phyloP scores from a whole-genome alignment of 2,329 filamentous ascomycete genomes.

The Myriosclerotinia scirpicola region DNA sequence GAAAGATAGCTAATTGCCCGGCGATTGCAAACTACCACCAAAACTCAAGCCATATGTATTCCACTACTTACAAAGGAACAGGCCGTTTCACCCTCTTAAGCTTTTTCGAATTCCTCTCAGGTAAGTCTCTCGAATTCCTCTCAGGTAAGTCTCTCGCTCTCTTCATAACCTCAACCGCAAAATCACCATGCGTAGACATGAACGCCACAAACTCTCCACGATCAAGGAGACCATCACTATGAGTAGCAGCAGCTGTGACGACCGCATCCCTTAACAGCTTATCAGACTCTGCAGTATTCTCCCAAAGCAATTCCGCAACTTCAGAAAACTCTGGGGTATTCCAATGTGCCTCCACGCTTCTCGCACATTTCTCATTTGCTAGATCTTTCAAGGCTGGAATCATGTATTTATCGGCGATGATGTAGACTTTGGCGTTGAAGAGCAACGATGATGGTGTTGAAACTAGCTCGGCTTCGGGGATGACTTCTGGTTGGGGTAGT shows the following conservation, averaged over 20 bases:
- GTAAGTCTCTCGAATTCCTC: not conserved
- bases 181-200: constrained; percentile 7
- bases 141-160: not conserved
- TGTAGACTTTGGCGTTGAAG: constrained; percentile 29
- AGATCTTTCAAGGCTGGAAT: constrained; percentile 27
- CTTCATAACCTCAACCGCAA: constrained; percentile 15
- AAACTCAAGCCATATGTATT: too few relatives aligned
- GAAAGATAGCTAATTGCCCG: too few relatives aligned
- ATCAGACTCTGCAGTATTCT: constrained; percentile 25
- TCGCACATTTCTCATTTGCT: constrained; percentile 26
- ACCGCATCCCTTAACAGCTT: constrained; percentile 24
- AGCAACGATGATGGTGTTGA: constrained; percentile 17
- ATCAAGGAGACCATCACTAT: constrained; percentile 24
- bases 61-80: too few relatives aligned
- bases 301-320: constrained; percentile 24
- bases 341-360: constrained; percentile 17
- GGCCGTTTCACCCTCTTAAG: too few relatives aligned
- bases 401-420: constrained; percentile 33
- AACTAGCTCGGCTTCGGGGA: not conserved
- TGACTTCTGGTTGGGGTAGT: not conserved
- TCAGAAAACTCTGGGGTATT: constrained; percentile 22
- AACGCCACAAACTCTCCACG: constrained; percentile 26
- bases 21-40: too few relatives aligned
- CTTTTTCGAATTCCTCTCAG: too few relatives aligned
- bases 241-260: constrained; percentile 16